Evolutionary conservation across 1,139 yeast species (phyloP), one percentile per base, ranked within the genome.

Genomic region (Kodamaea ohmeri): DNA sequence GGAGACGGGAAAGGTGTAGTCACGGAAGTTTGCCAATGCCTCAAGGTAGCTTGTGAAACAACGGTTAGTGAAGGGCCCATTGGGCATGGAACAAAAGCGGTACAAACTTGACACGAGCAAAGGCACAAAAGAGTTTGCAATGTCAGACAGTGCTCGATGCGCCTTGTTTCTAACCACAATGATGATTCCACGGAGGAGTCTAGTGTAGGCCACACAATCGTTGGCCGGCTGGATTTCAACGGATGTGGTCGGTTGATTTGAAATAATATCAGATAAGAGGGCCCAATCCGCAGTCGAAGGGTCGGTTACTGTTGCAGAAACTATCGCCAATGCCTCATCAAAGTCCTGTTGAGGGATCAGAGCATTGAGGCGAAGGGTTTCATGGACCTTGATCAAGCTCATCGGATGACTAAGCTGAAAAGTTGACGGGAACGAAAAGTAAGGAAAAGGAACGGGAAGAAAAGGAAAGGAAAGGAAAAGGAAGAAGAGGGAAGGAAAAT

Each of bases 21-120:
- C 34, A 12, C 38, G 38, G 25, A 35, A 39, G 32, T 49, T 49
- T 3, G 51, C 50, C 26, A 49, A 25, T 2, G 47, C 34, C 30
- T 49, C 47, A 14, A 41, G 27, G 25, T 41, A 48, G 6, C 43
- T 43, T 7, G 34, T 21, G n/a, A 42, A 13, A 1, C 49, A 43
- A 32, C 39, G 44, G 5, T 34, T 42, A 25, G 36, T 42, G 20
- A 40, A 42, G 6, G 35, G 35, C n/a, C 24, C 15, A 2, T n/a
- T 4, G 19, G 35, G 26, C 11, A 16, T 13, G 4, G 32, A 11
- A 4, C 25, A 11, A 30, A 40, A 40, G 6, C 22, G 16, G 14
- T 7, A n/a, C 14, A 42, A 27, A 20, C 43, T 41, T 8, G 28
- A 14, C 4, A 39, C 9, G 11, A 42, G 17, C 14, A 33, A 11